Evolutionary conservation across 805 yeast species (phyloP), one percentile per base, ranked within the genome.

Genomic region (Danielia reshetovae): DNA sequence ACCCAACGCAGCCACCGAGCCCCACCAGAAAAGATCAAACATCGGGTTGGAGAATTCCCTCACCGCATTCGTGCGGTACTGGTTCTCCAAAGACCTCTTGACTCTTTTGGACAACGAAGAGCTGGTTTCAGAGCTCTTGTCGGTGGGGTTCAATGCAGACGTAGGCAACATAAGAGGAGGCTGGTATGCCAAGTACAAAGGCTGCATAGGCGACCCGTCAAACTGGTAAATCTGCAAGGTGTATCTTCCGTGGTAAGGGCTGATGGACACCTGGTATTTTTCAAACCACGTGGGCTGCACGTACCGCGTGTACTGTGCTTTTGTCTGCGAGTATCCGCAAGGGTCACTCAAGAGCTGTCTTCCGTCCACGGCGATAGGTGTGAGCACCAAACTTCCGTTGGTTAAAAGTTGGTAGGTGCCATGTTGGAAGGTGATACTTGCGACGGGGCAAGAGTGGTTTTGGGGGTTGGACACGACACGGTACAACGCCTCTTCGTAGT

Each of bases 111-210:
- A 57, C 46, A 49, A 64, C 34, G 56, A 45, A 6, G 58, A 27
- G 25, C 51, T 48, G 8, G 72, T 57, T 24, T 65, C 60, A 5
- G 69, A 53, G 2, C 67, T 62, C 19, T 45, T 40, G 28, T 68
- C 66, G 2, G 95, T 85, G 15, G 98, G 98, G 60, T 89, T 90
- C 70, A 93, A 65, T 0, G 97, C 89, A 34, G 57, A 62, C 1
- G 97, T 93, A 15, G 98, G 98, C 40, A 93, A 75, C 98, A 93
- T 93, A 75, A 84, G 72, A 7, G 98, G 94, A 5, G 98, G 98
- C 50, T 75, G 75, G 67, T 89, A 93, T 2, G 94, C 96, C 58
- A 93, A 72, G 60, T 87, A 93, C 51, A 93, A 60, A 0, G 98
- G 97, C 46, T 87, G 90, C 69, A 83, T 61, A 29, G 78, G 78